Conservation (phyloP, 2,329 filamentous ascomycete genomes). For the Fusarium multiceps region DNA sequence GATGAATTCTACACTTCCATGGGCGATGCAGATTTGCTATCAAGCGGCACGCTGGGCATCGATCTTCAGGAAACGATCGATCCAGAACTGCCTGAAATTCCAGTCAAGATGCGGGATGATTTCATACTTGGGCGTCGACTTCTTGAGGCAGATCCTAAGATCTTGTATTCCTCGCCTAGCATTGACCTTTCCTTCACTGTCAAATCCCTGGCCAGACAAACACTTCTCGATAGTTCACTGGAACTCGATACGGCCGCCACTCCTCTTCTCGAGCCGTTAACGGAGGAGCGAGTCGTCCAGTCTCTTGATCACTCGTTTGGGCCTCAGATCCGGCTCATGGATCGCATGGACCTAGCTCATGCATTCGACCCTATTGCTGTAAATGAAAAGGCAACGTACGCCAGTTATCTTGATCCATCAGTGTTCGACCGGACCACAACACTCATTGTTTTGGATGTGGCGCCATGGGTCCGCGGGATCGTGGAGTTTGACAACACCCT, state of each 20-base stretch:
- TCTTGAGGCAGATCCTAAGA: conserved; percentile 58
- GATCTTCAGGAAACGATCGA: conserved; percentile 67
- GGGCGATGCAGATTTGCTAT: conserved; percentile 74
- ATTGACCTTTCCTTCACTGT: conserved; percentile 46
- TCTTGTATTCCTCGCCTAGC: conserved; percentile 46
- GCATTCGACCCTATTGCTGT: conserved; percentile 72
- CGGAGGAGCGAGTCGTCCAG: conserved; percentile 50
- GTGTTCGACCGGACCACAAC: conserved; percentile 79
- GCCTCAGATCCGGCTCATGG: conserved; percentile 48
- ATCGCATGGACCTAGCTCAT: conserved; percentile 64
- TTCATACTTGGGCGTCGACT: conserved; percentile 61
- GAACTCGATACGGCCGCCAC: neutral
- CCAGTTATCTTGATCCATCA: conserved; percentile 69
- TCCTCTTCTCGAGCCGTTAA: conserved; percentile 43
- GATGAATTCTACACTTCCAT: conserved; percentile 67
- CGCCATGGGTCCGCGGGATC: conserved; percentile 90
- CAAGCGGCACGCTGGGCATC: conserved; percentile 59
- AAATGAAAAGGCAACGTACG: conserved; percentile 56
- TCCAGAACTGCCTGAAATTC: conserved; percentile 68
- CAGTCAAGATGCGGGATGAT: conserved; percentile 60
- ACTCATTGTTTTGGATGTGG: conserved; percentile 79
- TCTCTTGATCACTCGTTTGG: conserved; percentile 55
- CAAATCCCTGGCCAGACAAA: conserved; percentile 47
- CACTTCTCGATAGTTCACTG: conserved; percentile 21
- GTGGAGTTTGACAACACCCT: conserved; percentile 79